Evolutionary conservation across 768 basidiomycete genomes (phyloP), one percentile per base, ranked within the genome.

Genomic region (Tephrocybe rancida): DNA sequence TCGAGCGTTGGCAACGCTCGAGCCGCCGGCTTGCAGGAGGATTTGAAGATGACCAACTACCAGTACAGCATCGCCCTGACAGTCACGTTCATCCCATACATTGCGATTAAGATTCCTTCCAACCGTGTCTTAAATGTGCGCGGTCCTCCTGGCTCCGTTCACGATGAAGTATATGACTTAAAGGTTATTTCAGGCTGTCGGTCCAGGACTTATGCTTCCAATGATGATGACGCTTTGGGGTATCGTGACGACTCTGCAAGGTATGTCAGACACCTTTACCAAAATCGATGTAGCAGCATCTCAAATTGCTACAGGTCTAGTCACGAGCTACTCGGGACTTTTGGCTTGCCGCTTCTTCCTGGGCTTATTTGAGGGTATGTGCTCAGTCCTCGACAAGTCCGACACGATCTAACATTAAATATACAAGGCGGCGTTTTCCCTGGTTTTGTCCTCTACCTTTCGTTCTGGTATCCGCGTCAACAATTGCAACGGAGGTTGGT

Each of bases 201-300:
- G 59, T n/a, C 59, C 59, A n/a, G 55, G 57, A 48, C 21, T 49
- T 11, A 10, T 47, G 21, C 22, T 47, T 3, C 87, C 88, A 0
- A 65, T 79, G 1, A 82, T 88, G 78, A 67, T 87, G 44, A 76
- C 79, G 0, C 59, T 81, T 1, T 90, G 88, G 87, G 87, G 87
- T 18, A 44, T 87, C 18, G 78, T 84, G 19, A 76, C 79, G 16
- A 74, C 83, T 7, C 69, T 82, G 41, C 86, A 88, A 76, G 86
- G 84, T 78, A 43, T 19, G 56, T 44, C 5, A 8, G 22, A 5
- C 54, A 13, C 13, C 6, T 32, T 6, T 32, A 6, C 30, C 30
- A 13, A 32, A 32, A 6, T 32, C n/a, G n/a, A n/a, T n/a, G n/a
- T n/a, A n/a, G n/a, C n/a, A n/a, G n/a, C n/a, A n/a, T n/a, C n/a